Base-by-base conservation (phyloP, 495 filamentous ascomycete genomes). In the Jackrogersella multiformis region DNA sequence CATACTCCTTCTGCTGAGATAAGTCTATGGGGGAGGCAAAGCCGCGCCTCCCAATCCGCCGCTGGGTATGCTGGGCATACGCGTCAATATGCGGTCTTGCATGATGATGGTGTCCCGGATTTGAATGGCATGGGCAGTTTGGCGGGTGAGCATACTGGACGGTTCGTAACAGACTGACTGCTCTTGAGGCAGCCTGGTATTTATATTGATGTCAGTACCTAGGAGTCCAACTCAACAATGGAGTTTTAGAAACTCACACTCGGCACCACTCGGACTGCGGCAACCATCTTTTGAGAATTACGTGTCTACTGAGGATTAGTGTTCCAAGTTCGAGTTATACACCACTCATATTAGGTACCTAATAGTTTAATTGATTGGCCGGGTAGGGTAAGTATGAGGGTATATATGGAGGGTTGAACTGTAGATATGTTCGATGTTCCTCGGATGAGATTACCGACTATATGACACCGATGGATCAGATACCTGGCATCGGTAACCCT, bases 131-230 rank as follows among this genome's bases (percentile, higher is more conserved):
- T 2, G 96, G 95, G 68, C 96, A 98, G 9, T 84, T 87, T 4
- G 93, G 92, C 0, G 93, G 93, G 76, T 97, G 94, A 0, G 91
- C 89, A 76, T 89, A 96, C 78, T 97, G 93, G 12, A 99, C 84
- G 32, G 95, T 92, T 53, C 92, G 88, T 54, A 98, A 87, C 53
- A 98, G 87, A 71, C 86, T 91, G 64, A 88, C 75, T n/a, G 95
- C 94, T 66, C 90, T 81, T 44, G 85, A 81, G 56, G 94, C 92
- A 64, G 90, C 87, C 70, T 92, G 83, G n/a, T 18, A 15, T 28
- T 66, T 15, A 5, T 8, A 26, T 8, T 46, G 28, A 24, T 59
- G 84, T 65, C 24, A 66, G 32, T 5, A n/a, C n/a, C n/a, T n/a
- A 46, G 18, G 13, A n/a, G 12, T 18, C 35, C 26, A 41, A 32